phyloP scores from a whole-genome alignment of 2,329 filamentous ascomycete species.

The Fusarium bactridioides region DNA sequence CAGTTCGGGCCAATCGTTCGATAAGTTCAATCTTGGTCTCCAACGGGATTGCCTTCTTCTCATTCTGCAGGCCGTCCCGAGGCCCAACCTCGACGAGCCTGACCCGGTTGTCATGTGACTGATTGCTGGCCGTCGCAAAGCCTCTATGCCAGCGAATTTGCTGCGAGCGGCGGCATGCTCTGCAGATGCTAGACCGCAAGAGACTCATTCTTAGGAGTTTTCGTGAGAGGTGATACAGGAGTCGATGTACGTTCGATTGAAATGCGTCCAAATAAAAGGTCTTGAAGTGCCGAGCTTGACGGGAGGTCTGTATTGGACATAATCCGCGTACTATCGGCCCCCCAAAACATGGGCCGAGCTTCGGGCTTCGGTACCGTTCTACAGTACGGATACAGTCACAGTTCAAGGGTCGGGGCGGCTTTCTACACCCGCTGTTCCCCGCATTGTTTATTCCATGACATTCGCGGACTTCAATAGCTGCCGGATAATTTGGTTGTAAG shows the following conservation, averaged over 20 bases:
- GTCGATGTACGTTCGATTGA: conserved; percentile 4
- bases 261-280: conserved; percentile 13
- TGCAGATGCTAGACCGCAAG: conserved; percentile 49
- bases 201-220: conserved; percentile 43
- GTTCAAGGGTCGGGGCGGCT: background rate
- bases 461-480: background rate
- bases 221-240: background rate
- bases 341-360: conserved; percentile 35
- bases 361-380: conserved; percentile 5
- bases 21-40: conserved; percentile 81
- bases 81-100: conserved; percentile 85
- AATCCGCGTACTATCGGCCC: conserved; percentile 45
- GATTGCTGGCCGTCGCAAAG: conserved; percentile 51
- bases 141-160: conserved; percentile 45
- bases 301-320: conserved; percentile 19
- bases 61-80: conserved; percentile 87
- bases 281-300: conserved; percentile 8
- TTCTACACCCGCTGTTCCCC: conserved; percentile 19
- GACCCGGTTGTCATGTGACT: conserved; percentile 54
- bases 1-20: conserved; percentile 71
- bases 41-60: conserved; percentile 74
- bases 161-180: conserved; percentile 49
- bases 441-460: background rate
- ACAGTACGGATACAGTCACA: conserved; percentile 10
- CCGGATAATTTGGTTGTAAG: background rate